These are phyloP conservation scores for Albifimbria verrucaria DNA, from an alignment of 2,329 filamentous ascomycete genomes.

Conservation along the genomic window DNA sequence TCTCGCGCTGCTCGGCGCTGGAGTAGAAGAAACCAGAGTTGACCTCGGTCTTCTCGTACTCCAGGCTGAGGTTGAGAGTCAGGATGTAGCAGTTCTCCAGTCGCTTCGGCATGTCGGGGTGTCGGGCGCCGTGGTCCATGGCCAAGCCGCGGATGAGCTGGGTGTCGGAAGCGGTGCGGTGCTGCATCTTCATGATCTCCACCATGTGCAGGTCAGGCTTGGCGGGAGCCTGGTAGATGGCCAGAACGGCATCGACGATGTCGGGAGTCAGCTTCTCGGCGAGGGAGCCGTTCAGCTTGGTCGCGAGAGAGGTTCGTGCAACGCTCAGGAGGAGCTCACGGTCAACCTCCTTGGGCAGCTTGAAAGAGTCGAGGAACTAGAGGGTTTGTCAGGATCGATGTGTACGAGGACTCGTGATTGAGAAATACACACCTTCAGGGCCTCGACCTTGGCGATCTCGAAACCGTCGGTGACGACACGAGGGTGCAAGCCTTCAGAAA, in stretches of 20 bases:
- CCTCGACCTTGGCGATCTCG: conserved; percentile 91
- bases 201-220: conserved; percentile 99
- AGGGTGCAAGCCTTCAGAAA: conserved; percentile 94
- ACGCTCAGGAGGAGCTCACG: conserved; percentile 91
- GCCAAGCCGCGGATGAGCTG: conserved; percentile 92
- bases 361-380: conserved; percentile 92
- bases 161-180: conserved; percentile 92
- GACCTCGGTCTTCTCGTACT: conserved; percentile 99
- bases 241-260: conserved; percentile 93
- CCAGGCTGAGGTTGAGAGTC: conserved; percentile 91
- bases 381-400: conserved; percentile 6
- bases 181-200: conserved; percentile 99
- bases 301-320: conserved; percentile 89
- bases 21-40: conserved; percentile 99
- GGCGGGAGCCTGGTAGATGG: conserved; percentile 83
- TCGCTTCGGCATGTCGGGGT: conserved; percentile 97
- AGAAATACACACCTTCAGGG: conserved; percentile 64
- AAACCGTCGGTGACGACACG: conserved; percentile 97
- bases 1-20: conserved; percentile 92
- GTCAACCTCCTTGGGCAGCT: conserved; percentile 83
- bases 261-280: conserved; percentile 89
- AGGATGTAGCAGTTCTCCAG: conserved; percentile 95
- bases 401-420: neutral
- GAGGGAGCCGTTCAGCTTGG: conserved; percentile 86
- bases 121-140: conserved; percentile 90